Percentiles rank a stretch among this genome's conserved stretches.
Conservation (phyloP, 495 filamentous ascomycete genomes). For the Lasiosphaeria miniovina region DNA sequence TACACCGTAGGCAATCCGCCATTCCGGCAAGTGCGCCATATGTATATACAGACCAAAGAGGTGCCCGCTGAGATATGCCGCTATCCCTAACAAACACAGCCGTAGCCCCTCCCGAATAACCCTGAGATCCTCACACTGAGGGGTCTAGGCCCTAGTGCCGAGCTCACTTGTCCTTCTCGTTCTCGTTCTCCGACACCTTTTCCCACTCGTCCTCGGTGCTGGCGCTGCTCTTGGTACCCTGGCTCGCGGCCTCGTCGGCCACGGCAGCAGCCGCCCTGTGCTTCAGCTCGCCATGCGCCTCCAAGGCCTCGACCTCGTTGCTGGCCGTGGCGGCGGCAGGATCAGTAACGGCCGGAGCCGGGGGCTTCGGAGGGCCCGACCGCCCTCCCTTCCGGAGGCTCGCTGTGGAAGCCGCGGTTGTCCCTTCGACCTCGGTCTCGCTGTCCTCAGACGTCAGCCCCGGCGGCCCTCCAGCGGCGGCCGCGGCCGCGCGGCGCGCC, state of each 20-base stretch:
- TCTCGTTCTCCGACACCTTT: conserved; percentile 56
- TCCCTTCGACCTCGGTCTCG: conserved; percentile 52
- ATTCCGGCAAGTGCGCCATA: no score
- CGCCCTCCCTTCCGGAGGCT: conserved; percentile 20
- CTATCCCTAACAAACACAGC: no score
- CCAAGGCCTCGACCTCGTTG: conserved; percentile 38
- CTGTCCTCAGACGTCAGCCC: conserved; percentile 35
- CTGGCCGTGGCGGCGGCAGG: conserved; percentile 24
- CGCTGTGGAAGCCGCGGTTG: conserved; percentile 22
- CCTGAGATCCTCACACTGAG: not conserved
- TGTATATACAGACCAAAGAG: no score
- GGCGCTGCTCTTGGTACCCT: conserved; percentile 41
- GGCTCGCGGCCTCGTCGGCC: conserved; percentile 21
- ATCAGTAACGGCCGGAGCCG: conserved; percentile 11
- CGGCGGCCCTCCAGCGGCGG: conserved; percentile 10
- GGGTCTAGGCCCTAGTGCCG: not conserved
- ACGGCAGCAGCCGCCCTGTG: conserved; percentile 24
- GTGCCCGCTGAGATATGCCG: no score
- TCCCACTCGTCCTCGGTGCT: conserved; percentile 62
- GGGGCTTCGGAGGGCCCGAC: conserved; percentile 24
- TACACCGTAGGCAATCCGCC: no score
- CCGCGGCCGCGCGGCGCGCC: conserved; percentile 40
- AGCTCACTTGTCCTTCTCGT: conserved; percentile 48
- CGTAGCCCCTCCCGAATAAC: not conserved
- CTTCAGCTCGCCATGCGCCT: conserved; percentile 40